Base-by-base conservation (phyloP, 495 filamentous ascomycete species). In the Neurospora sp. region DNA sequence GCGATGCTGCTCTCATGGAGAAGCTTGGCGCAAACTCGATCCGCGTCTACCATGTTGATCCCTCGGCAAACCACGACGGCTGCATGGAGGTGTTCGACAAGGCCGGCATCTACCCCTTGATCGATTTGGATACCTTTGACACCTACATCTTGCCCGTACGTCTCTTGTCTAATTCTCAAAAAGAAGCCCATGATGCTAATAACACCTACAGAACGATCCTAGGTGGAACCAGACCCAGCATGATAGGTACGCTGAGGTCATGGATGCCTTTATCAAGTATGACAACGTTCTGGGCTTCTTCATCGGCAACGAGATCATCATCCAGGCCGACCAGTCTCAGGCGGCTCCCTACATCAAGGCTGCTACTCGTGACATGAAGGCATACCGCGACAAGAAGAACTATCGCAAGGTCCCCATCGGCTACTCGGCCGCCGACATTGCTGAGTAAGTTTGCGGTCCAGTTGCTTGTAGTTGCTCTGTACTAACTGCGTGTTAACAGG, bases 351-450 rank as follows among this genome's bases (percentile, higher is more conserved):
- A 90, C 79, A 88, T 96, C 81, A 93, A 96, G 80, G 91, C 93
- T 69, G 92, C 92, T 22, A 87, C 89, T 20, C 87, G 91, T 48
- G 93, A 97, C 77, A 84, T 95, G 82, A 96, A 96, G 85, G 88
- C 89, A 1, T 93, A 96, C 81, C 87, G 93, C 68, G 86, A 93
- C 76, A 81, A 83, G 70, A 92, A 95, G 82, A 85, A 86, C n/a
- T 94, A 96, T 82, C 91, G 94, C 71, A 82, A 90, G 39, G 92
- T 97, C 70, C 93, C 94, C 8, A 84, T 97, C 70, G 94, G 94
- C 53, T 97, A 97, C 82, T 93, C 93, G 9, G 93, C 93, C n/a
- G 92, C 93, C 40, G 94, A 97, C 79, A 94, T 96, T 74, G 84
- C 92, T 3, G 84, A 88, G 31, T 35, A 35, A 88, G 27, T 27